Conservation (phyloP, 2,329 filamentous ascomycete species). For the Davidsoniella virescens region DNA sequence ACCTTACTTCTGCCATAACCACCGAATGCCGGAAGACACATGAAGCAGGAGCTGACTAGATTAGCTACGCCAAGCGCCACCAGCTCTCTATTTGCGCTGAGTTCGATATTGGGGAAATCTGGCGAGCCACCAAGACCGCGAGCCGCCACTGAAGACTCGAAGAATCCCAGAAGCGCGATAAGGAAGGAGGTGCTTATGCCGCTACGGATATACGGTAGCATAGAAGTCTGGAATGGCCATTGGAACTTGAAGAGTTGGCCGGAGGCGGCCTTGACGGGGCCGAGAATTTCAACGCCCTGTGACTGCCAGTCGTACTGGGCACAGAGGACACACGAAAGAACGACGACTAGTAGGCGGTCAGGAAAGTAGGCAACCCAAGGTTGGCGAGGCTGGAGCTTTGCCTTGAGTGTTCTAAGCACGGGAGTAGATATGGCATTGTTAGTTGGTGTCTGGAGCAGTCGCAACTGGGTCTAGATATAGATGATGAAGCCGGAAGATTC, state of each 20-base stretch:
- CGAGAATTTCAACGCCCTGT: conserved; percentile 68
- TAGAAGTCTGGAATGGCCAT: conserved; percentile 63
- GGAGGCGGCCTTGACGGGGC: conserved; percentile 57
- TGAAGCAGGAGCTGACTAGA: conserved; percentile 79
- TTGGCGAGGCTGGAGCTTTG: conserved; percentile 59
- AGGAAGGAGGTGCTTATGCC: conserved; percentile 84
- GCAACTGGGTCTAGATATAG: too few relatives aligned
- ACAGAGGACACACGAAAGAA: conserved; percentile 65
- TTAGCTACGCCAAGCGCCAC: conserved; percentile 85
- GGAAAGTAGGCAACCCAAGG: conserved; percentile 75
- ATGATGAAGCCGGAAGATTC: neutral
- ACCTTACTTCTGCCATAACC: conserved; percentile 94
- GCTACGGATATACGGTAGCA: conserved; percentile 69
- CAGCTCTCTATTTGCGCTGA: conserved; percentile 85
- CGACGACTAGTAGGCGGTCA: conserved; percentile 79
- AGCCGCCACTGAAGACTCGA: conserved; percentile 90
- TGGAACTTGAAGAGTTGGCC: conserved; percentile 64
- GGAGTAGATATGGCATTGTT: neutral
- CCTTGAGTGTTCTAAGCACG: conserved; percentile 48
- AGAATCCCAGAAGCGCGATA: conserved; percentile 92
- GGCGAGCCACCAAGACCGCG: conserved; percentile 65
- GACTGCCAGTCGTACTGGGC: conserved; percentile 64
- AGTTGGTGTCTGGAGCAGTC: neutral
- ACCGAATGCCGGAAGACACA: conserved; percentile 84
- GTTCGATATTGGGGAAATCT: conserved; percentile 59